Evolutionary conservation across 1,139 yeast genomes (phyloP), one percentile per base, ranked within the genome.

Genomic region (Geotrichum candidum): DNA sequence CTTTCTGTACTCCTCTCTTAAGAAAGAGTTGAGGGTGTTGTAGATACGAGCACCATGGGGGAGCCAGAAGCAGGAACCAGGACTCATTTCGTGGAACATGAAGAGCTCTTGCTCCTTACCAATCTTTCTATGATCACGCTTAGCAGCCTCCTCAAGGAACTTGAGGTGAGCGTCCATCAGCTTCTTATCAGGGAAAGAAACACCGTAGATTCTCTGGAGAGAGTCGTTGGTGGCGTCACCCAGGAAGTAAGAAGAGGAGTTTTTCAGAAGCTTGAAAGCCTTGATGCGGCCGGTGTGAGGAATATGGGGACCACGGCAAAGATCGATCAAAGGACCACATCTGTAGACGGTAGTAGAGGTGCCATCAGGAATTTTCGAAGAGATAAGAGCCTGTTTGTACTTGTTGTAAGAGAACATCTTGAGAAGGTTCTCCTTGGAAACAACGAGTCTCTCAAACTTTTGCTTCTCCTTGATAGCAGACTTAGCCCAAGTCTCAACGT

Each of bases 1-100:
- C 77, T 82, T 84, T 74, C 87, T 85, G 79, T 92, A 92, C 79
- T 94, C 96, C 61, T 76, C 74, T 78, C 95, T 85, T 77, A 94
- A 75, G 75, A 90, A 78, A 25, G 87, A 90, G 68, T 86, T 84
- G 74, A 94, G 81, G 57, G 90, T 84, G 77, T 89, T 90, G 82
- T 91, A 94, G 72, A 94, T 91, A 80, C 98, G 87, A 56, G 99
- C 85, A 76, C 99, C 99, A 72, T 94, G 98, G 60, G 99, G 99
- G 71, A 94, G 83, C 97, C 98, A 92, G 84, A 94, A 92, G 64
- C 96, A 91, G 33, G 77, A 71, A n/a, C 99, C 99, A 63, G 99
- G 99, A 41, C 97, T 90, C 87, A 94, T 79, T 77, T 95, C 99
- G 76, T 92, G 86, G 84, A 95, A 95, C 77, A 87, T 83, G 79